Base-by-base conservation (phyloP, 148 eudicot species). In the Euryodendron excelsum region DNA sequence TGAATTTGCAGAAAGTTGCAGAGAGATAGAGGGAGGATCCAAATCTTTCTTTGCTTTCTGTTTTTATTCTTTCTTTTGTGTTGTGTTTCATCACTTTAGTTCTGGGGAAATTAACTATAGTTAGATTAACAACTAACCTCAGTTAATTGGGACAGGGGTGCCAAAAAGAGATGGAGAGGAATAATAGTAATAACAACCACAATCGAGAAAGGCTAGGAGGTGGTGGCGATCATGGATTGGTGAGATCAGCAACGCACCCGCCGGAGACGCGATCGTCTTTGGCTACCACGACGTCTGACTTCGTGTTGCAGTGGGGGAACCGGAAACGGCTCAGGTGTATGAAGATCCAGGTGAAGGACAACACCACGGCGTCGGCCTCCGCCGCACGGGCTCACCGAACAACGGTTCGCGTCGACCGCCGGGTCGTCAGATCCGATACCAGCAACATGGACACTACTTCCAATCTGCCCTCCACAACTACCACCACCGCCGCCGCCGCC, bases 261-360 rank as follows among this genome's bases (percentile, higher is more conserved):
- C 82, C 90, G 2, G 75, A 82, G 62, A 80, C 85, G 17, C 74
- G 78, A 74, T 31, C 80, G 44, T 36, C 84, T n/a, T 59, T 75
- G 12, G 53, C 79, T 55, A 77, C 90, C 75, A 68, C 90, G 82
- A 82, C 91, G 61, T 78, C 94, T 0, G 90, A 93, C 64, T 91
- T 91, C 48, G 89, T 88, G 47, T 78, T 94, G 77, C 91, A 89
- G 90, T 94, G 98, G 98, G 98, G 98, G 2, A 94, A 82, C 41
- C 79, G 94, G 74, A 94, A 94, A 59, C 84, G 97, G 60, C 85
- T 88, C 47, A 84, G 98, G 78, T 92, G 94, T 77, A 90, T 90
- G 97, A 94, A 94, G 91, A 83, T 86, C 79, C 94, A 91, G 77
- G 88, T 59, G 47, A 88, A 87, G 82, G 92, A 85, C 78, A 82